Conservation (phyloP, 1,139 yeast species). For the Magnusiomyces ingens region DNA sequence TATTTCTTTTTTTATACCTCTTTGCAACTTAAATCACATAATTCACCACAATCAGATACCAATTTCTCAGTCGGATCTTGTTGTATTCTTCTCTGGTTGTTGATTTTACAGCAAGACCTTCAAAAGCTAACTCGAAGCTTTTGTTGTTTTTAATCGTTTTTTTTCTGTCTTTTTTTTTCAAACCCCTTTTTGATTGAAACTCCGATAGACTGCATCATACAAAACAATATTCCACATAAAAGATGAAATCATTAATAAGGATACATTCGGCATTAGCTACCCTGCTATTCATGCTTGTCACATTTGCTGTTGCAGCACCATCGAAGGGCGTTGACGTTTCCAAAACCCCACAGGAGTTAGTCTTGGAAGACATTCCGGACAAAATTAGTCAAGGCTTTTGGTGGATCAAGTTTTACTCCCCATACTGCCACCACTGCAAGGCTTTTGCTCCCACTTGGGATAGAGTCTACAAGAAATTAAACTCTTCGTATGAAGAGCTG, state of each 20-base stretch:
- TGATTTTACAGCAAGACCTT: no score
- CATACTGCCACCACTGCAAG: conserved; percentile 37
- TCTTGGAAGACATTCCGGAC: conserved; percentile 3
- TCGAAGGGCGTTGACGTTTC: neutral
- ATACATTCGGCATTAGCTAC: neutral
- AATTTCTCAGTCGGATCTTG: no score
- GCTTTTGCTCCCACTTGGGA: conserved; percentile 37
- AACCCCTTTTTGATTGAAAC: no score
- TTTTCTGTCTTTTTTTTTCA: no score
- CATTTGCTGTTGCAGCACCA: neutral
- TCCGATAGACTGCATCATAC: neutral
- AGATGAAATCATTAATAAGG: neutral
- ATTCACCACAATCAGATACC: no score
- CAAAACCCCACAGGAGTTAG: conserved; percentile 9
- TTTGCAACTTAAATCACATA: no score
- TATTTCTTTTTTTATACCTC: no score
- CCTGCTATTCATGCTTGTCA: neutral
- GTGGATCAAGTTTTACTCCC: conserved; percentile 39
- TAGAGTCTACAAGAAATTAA: conserved; percentile 23
- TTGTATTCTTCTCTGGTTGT: no score
- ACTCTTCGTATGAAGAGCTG: conserved; percentile 22
- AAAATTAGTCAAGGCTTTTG: conserved; percentile 28
- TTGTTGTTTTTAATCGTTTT: no score
- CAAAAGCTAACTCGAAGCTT: no score
- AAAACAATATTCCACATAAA: neutral